These are phyloP conservation scores for Fusarium nisikadoi DNA, from an alignment of 2,329 filamentous ascomycete genomes.

Conservation along the genomic window DNA sequence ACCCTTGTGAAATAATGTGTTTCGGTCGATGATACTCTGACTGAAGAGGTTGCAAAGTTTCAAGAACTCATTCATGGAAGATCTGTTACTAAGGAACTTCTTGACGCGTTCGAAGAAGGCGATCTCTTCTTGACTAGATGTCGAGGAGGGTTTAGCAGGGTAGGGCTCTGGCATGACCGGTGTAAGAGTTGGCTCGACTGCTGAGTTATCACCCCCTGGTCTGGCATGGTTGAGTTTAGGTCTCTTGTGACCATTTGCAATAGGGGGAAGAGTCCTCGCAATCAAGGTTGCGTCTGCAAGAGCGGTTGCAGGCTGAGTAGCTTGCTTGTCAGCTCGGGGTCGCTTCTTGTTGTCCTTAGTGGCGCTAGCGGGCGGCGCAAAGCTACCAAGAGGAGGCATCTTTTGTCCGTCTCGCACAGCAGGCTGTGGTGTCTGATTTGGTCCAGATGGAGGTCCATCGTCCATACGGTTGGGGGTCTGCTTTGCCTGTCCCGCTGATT, in stretches of 20 bases:
- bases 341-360: slow-evolving; percentile 93
- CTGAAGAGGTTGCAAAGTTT: slow-evolving; percentile 97
- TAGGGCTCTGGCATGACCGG: slow-evolving; percentile 90
- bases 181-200: slow-evolving; percentile 86
- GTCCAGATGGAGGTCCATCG: slow-evolving; percentile 54
- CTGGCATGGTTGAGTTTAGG: slow-evolving; percentile 79
- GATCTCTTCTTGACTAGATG: slow-evolving; percentile 85
- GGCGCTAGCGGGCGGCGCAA: slow-evolving; percentile 82
- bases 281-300: slow-evolving; percentile 56
- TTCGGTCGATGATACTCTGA: slow-evolving; percentile 89
- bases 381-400: slow-evolving; percentile 94
- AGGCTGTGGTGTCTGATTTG: slow-evolving; percentile 66
- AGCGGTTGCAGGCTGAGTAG: slow-evolving; percentile 59
- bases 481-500: slow-evolving; percentile 73
- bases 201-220: slow-evolving; percentile 65
- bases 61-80: slow-evolving; percentile 92
- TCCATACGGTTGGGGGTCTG: slow-evolving; percentile 69
- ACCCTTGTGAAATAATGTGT: slow-evolving; percentile 83
- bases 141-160: slow-evolving; percentile 76
- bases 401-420: slow-evolving; percentile 71
- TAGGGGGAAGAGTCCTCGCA: slow-evolving; percentile 46
- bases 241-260: slow-evolving; percentile 65
- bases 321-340: slow-evolving; percentile 68
- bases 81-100: slow-evolving; percentile 94
- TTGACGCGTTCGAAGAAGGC: slow-evolving; percentile 96